A percentile compares a stretch with the other conserved stretches of the same genome.
Evolutionary conservation across 2,329 filamentous ascomycete species (phyloP).

Genomic region (Arachnomyces sp.): DNA sequence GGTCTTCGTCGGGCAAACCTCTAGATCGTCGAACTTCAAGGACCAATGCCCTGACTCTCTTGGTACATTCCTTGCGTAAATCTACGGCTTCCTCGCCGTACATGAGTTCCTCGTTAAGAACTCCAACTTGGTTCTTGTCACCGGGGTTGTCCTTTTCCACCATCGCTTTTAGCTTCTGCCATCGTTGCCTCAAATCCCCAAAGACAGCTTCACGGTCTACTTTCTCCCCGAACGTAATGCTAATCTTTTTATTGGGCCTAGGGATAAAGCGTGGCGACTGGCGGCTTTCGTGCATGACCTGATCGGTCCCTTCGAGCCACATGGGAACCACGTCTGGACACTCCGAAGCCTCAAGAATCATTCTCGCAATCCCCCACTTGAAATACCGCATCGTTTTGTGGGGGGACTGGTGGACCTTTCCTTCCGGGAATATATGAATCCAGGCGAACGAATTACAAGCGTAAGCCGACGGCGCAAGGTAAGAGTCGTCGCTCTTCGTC

Average conservation of each 20-base stretch:
- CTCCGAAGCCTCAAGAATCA: constrained; percentile 83
- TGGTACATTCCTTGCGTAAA: constrained; percentile 72
- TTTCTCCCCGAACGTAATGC: constrained; percentile 69
- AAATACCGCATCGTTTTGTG: constrained; percentile 83
- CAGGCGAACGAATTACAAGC: constrained; percentile 64
- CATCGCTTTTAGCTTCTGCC: constrained; percentile 58
- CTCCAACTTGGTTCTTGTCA: constrained; percentile 40
- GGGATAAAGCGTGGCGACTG: constrained; percentile 74
- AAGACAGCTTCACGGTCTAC: constrained; percentile 68
- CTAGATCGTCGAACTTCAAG: constrained; percentile 64
- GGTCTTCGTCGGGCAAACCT: constrained; percentile 73
- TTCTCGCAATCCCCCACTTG: constrained; percentile 90
- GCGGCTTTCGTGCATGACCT: constrained; percentile 80
- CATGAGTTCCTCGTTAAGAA: constrained; percentile 58
- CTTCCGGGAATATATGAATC: constrained; percentile 96
- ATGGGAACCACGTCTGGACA: constrained; percentile 86
- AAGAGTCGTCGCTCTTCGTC: constrained; percentile 37
- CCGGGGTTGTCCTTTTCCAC: constrained; percentile 40
- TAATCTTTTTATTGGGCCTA: constrained; percentile 61
- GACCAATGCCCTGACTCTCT: constrained; percentile 69
- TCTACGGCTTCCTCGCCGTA: constrained; percentile 66
- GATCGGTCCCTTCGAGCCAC: constrained; percentile 84
- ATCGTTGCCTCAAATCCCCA: constrained; percentile 66
- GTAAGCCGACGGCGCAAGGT: constrained; percentile 66
- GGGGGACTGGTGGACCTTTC: constrained; percentile 82